Base-by-base conservation (phyloP, 306 rosid species). In the Castanopsis chinensis region DNA sequence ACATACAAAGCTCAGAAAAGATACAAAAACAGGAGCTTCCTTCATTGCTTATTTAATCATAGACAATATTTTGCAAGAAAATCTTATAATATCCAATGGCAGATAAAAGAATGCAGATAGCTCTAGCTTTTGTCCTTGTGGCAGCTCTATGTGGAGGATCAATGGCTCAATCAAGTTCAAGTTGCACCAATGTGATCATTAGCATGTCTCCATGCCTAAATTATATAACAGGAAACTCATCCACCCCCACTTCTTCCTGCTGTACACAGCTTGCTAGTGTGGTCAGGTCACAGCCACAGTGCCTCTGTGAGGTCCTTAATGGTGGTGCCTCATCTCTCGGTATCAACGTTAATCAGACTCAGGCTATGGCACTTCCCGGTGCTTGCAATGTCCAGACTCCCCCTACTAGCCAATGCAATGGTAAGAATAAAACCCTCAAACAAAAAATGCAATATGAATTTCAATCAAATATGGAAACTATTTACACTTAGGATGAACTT, bases 231-330 rank as follows among this genome's bases (percentile, higher is more conserved):
- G 93, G 88, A 81, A 84, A 37, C 2, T 25, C 86, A 3, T 65
- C 90, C 0, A 28, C 57, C 23, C 96, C 96, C 0, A 82, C 93
- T 2, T 82, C 90, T 41, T 37, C 59, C 4, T 91, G 93, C 54
- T 91, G 96, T 84, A 80, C 93, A 0, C 89, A 85, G 68, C 90
- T 91, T 58, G 83, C 86, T 21, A 78, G 10, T 30, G 88, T 89
- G 33, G 83, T 89, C 35, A 78, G 78, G 5, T 85, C 96, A 49
- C 88, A 84, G 17, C 91, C 91, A 11, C 88, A 58, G 30, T 91
- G 96, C 56, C 81, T 91, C 2, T 91, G 96, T 63, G 86, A 88
- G 67, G 90, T 89, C 70, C 82, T 91, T n/a, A 82, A 69, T 1
- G 87, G 90, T 8, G 83, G 70, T 35, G 86, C 83, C 14, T 82